Evolutionary conservation across 148 eudicot genomes (phyloP).

Genomic region (Spergularia bocconei): DNA sequence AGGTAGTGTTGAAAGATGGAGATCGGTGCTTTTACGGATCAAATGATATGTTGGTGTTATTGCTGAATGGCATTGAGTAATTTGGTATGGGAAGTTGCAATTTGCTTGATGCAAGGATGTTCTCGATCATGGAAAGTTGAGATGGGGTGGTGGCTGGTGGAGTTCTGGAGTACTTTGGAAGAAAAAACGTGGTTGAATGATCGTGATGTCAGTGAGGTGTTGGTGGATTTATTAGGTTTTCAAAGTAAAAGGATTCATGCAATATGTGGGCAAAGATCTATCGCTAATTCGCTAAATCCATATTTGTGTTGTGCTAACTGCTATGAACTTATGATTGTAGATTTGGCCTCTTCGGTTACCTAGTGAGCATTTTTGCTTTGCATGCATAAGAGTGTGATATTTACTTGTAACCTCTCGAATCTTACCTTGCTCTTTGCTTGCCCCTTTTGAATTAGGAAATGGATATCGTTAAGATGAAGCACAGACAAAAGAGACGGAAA

Average conservation of each 20-base stretch:
- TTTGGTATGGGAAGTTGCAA: neutral
- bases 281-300: too few species aligned
- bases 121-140: neutral
- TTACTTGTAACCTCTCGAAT: neutral
- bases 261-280: too few species aligned
- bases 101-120: neutral
- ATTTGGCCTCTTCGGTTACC: too few species aligned
- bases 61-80: neutral
- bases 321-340: too few species aligned
- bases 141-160: slow-evolving; percentile 6
- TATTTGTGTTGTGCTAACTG: too few species aligned
- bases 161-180: neutral
- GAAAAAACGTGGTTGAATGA: too few species aligned
- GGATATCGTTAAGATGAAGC: slow-evolving; percentile 80
- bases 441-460: slow-evolving; percentile 47
- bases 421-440: neutral
- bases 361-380: neutral
- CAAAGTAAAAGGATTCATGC: too few species aligned
- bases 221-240: too few species aligned
- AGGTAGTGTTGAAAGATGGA: too few species aligned
- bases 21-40: neutral
- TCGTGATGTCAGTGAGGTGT: too few species aligned
- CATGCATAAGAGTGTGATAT: neutral
- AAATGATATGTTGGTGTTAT: neutral
- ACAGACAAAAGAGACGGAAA: slow-evolving; percentile 55